These are phyloP conservation scores for Annulohypoxylon truncatum DNA, from an alignment of 2,329 filamentous ascomycete genomes.

Conservation along the genomic window DNA sequence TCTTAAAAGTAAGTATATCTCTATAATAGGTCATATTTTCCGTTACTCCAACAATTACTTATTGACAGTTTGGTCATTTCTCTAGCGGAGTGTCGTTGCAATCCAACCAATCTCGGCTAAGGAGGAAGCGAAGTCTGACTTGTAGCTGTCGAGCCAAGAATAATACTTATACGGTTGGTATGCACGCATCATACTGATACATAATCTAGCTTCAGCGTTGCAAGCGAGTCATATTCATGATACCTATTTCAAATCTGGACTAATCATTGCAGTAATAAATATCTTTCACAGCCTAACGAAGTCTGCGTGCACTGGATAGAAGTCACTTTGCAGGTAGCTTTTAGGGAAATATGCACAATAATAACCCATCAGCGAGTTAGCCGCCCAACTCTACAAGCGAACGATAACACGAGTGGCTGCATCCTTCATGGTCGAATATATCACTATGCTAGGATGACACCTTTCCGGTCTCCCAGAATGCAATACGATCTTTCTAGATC, in stretches of 20 bases:
- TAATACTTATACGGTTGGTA: background rate
- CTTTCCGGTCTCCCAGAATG: conserved; percentile 4
- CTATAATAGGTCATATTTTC: background rate
- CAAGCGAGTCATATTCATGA: background rate
- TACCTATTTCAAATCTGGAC: background rate
- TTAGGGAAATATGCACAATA: background rate
- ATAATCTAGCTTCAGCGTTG: background rate
- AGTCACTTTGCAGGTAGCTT: background rate
- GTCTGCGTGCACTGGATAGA: background rate
- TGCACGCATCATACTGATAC: background rate
- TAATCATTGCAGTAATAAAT: background rate
- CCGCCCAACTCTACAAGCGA: background rate
- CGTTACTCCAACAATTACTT: background rate
- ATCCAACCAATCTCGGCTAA: background rate
- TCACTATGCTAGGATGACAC: background rate
- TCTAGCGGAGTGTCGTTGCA: background rate
- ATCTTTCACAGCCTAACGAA: background rate
- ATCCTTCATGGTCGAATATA: background rate
- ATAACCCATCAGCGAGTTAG: background rate
- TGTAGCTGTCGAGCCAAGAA: background rate
- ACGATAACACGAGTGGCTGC: background rate
- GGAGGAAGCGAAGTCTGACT: background rate
- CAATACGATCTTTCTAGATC: conserved; percentile 21
- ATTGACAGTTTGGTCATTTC: background rate
- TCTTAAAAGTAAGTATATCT: background rate